Conservation (phyloP, 1,139 yeast genomes). For the Insectozyma bohioensis region DNA sequence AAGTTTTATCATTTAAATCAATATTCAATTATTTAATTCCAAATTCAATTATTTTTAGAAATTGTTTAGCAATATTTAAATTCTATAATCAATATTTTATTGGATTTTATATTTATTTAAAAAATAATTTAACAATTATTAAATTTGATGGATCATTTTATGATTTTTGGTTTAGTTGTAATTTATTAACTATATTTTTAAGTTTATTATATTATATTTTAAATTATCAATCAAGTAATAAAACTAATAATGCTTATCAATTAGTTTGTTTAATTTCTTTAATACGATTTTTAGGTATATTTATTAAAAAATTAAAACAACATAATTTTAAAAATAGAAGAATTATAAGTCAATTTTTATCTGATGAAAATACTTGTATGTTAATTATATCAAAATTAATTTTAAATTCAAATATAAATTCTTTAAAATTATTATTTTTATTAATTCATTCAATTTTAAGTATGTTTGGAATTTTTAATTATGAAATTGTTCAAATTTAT, state of each 20-base stretch:
- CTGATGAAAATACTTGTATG: constrained; percentile 13
- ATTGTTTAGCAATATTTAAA: constrained; percentile 1
- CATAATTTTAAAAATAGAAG: background rate
- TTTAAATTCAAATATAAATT: constrained; percentile 8
- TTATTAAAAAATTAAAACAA: too few species aligned
- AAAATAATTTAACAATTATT: constrained; percentile 1
- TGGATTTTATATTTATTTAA: background rate
- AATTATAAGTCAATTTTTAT: constrained; percentile 1
- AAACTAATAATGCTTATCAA: constrained; percentile 9
- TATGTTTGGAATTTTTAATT: constrained; percentile 7
- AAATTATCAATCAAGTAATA: constrained; percentile 3
- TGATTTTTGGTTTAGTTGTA: constrained; percentile 12
- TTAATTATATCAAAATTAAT: constrained; percentile 11
- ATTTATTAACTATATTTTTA: constrained; percentile 8
- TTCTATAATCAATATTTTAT: constrained; percentile 7
- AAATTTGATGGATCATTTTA: constrained; percentile 9
- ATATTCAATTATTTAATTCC: constrained; percentile 5
- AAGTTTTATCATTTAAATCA: constrained; percentile 7
- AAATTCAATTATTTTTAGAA: constrained; percentile 5
- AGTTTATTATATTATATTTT: constrained; percentile 10
- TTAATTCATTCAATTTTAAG: constrained; percentile 10
- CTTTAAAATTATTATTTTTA: constrained; percentile 7
- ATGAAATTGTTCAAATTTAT: too few species aligned
- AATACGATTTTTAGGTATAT: constrained; percentile 6
- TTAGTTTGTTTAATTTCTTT: constrained; percentile 8